These are phyloP conservation scores for Ascocoryne sarcoides DNA, from an alignment of 2,329 filamentous ascomycete species.

Conservation along the genomic window DNA sequence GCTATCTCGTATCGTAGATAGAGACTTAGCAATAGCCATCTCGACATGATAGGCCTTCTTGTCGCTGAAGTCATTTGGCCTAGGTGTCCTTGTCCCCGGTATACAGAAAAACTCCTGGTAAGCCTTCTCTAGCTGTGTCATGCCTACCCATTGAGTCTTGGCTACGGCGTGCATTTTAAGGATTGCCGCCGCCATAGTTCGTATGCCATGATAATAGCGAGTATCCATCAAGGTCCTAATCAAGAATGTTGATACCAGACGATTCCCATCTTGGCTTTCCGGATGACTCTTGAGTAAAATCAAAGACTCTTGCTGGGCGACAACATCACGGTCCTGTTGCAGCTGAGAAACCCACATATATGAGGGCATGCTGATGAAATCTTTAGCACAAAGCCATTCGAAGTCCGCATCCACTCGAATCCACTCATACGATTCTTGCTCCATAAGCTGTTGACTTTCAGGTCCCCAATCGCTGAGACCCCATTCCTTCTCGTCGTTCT, in stretches of 20 bases:
- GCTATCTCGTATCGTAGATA: slow-evolving; percentile 67
- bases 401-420: slow-evolving; percentile 97
- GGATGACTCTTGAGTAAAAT: slow-evolving; percentile 67
- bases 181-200: slow-evolving; percentile 72
- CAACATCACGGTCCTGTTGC: slow-evolving; percentile 93
- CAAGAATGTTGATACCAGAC: slow-evolving; percentile 77
- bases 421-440: slow-evolving; percentile 96
- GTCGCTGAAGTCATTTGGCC: slow-evolving; percentile 86
- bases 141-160: slow-evolving; percentile 60
- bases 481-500: slow-evolving; percentile 79
- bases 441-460: slow-evolving; percentile 85
- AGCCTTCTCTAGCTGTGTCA: slow-evolving; percentile 74
- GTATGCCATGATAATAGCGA: slow-evolving; percentile 89
- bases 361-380: slow-evolving; percentile 67
- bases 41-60: slow-evolving; percentile 79
- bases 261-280: background rate
- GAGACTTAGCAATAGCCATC: slow-evolving; percentile 70
- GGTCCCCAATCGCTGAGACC: slow-evolving; percentile 79
- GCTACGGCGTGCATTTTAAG: slow-evolving; percentile 69
- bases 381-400: slow-evolving; percentile 89
- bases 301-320: slow-evolving; percentile 73
- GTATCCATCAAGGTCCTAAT: slow-evolving; percentile 82
- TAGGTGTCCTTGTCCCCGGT: slow-evolving; percentile 66
- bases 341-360: slow-evolving; percentile 99
- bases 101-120: slow-evolving; percentile 87